These are phyloP conservation scores for Alternaria sp. DNA, from an alignment of 2,329 filamentous ascomycete genomes.

Conservation along the genomic window DNA sequence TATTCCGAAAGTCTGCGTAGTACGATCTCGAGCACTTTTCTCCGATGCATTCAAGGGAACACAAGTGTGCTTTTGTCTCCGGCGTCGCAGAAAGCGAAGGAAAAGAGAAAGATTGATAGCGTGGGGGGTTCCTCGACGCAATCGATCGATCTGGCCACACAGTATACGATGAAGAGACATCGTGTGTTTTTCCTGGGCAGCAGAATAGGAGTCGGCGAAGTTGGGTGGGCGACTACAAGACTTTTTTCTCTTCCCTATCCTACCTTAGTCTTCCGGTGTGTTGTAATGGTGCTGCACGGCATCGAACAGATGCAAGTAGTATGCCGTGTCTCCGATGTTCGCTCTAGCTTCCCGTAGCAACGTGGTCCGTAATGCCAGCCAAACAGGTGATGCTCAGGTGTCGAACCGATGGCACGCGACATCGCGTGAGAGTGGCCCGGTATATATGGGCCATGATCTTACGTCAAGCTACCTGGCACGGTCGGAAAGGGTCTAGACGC, in stretches of 20 bases:
- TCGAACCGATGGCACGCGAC: background rate
- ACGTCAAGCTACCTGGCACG: background rate
- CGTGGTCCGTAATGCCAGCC: background rate
- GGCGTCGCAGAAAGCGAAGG: background rate
- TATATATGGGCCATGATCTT: conserved; percentile 1
- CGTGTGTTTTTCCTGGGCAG: background rate
- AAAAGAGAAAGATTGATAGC: background rate
- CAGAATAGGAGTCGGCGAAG: background rate
- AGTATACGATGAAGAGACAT: background rate
- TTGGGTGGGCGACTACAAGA: background rate
- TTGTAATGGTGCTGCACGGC: background rate
- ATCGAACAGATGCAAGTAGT: background rate
- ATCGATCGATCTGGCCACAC: conserved; percentile 1
- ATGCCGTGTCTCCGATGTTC: background rate
- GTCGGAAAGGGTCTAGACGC: background rate
- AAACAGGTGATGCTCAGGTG: conserved; percentile 1
- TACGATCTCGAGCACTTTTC: conserved; percentile 1
- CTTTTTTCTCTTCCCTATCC: background rate
- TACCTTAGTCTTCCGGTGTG: background rate
- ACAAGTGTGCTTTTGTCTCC: background rate
- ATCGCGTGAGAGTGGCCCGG: background rate
- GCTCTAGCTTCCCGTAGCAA: background rate
- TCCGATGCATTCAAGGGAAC: conserved; percentile 2
- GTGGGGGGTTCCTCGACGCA: background rate
- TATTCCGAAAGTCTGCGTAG: background rate